Evolutionary conservation across 371 early-diverging fungal species (phyloP), one percentile per base, ranked within the genome.

Genomic region (Apophysomyces ossiformis): DNA sequence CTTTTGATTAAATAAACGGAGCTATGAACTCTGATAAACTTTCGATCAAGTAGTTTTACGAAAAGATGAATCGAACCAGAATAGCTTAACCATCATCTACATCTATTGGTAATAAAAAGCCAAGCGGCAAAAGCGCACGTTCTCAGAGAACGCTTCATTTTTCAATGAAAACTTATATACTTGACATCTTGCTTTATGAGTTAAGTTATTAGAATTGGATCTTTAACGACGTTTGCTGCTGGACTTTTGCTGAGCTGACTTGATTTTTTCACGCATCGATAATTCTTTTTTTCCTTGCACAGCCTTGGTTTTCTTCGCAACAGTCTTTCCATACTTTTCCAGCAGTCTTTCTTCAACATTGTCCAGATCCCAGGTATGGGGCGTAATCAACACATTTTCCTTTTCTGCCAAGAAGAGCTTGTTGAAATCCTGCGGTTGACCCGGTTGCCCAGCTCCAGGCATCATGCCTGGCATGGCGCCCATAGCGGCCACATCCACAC

Each of bases 401-500:
- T 90, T 90, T 78, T 95, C 94, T 64, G 89, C 91, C 79, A 92
- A 75, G 66, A 95, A 96, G 63, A 92, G 75, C 75, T 95, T 96
- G 70, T 89, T 82, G 59, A 93, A 90, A 67, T 96, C 96, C 62
- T 87, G 89, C 7, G 93, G 91, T 73, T 89, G 92, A 21, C 90
- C 90, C 15, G 90, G 84, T 69, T 89, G 89, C 8, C 79, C 85
- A 6, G 80, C 72, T 26, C 74, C 76, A 26, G 71, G 71, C 73
- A 73, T 73, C 12, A 57, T 59, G 35, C 78, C 77, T 37, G 81
- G 79, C 79, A 81, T 78, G n/a, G 80, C 67, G 7, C 92, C 89
- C 93, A 94, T 96, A 26, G 94, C 92, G 58, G 92, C 87, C 95
- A 97, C 95, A 73, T 96, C 95, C 18, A 80, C 77, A 70, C 94